Base-by-base conservation (phyloP, 1,284 basidiomycete species). In the Papiliotrema nemorosa region DNA sequence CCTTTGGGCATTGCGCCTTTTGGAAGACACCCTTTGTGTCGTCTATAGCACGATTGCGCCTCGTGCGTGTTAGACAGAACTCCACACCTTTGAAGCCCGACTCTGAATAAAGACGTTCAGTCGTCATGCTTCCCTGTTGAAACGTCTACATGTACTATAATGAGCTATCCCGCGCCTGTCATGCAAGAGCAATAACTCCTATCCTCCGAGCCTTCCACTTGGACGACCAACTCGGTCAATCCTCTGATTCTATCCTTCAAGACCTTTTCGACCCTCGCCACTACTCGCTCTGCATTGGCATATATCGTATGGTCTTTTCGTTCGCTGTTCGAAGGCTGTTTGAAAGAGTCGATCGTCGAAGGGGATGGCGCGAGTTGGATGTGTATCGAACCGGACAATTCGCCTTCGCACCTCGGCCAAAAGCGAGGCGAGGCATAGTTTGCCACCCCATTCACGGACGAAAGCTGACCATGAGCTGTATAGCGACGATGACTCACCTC, bases 361-460 rank as follows among this genome's bases (percentile, higher is more conserved):
- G 78, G 74, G 0, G 84, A 82, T 5, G 57, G 58, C 0, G 69
- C 77, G 18, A 96, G 78, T 61, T 90, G 88, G 41, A 97, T 82
- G 67, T 90, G 90, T 52, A 98, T 89, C 2, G 89, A 89, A 18
- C 94, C 94, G 60, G 97, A 84, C 29, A 96, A 70, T 40, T 83
- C 85, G 10, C 82, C 81, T 2, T 88, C 82, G 70, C 97, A 94
- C 73, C 96, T 91, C 0, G 93, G 92, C 96, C 96, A 98, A 75
- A 99, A 96, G 16, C 90, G 82, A 0, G 93, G 84, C 2, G 81
- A 79, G 2, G 84, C 84, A 72, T 87, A 96, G 1, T 87, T 87
- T 0, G 80, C 82, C 1, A 98, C 78, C 1, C 91, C 94, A 55
- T 89, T 84, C 34, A 93, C 76, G 5, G 73, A 69, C 1, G 76